Evolutionary conservation across 441 rosid genomes (phyloP).

Genomic region (Omphalea diandra): DNA sequence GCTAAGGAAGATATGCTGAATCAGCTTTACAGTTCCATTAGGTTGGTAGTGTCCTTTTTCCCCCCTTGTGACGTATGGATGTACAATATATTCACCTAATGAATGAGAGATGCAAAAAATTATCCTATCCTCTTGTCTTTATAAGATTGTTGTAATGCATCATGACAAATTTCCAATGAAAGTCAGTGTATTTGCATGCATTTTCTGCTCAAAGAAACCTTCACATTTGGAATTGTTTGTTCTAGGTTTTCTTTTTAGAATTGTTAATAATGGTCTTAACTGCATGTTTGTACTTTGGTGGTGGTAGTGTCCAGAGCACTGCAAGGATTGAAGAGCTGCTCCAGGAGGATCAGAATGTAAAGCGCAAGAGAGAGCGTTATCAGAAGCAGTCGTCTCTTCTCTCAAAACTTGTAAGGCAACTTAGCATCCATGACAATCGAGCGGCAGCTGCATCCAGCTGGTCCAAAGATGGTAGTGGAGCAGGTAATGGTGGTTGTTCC

Average conservation of each 20-base stretch:
- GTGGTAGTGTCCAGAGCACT: conserved; percentile 69
- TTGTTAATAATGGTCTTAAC: conserved; percentile 1
- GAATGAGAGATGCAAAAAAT: conserved; percentile 12
- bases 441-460: conserved; percentile 89
- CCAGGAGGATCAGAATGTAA: conserved; percentile 86
- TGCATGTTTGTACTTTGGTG: conserved; percentile 13
- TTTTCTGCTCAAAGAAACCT: background rate
- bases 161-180: background rate
- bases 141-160: background rate
- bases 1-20: conserved; percentile 99
- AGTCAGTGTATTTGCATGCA: background rate
- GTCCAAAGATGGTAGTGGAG: conserved; percentile 49
- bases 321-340: conserved; percentile 83
- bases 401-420: conserved; percentile 80
- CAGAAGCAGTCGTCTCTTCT: conserved; percentile 89
- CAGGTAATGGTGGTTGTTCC: conserved; percentile 45
- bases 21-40: conserved; percentile 90
- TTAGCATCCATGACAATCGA: conserved; percentile 85
- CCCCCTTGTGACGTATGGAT: background rate
- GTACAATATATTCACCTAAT: background rate
- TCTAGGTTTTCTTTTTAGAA: background rate
- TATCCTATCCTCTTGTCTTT: no score
- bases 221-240: background rate
- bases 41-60: conserved; percentile 40
- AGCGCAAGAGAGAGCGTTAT: conserved; percentile 69